phyloP scores from a whole-genome alignment of 805 yeast genomes.

The Nakazawaea populi region DNA sequence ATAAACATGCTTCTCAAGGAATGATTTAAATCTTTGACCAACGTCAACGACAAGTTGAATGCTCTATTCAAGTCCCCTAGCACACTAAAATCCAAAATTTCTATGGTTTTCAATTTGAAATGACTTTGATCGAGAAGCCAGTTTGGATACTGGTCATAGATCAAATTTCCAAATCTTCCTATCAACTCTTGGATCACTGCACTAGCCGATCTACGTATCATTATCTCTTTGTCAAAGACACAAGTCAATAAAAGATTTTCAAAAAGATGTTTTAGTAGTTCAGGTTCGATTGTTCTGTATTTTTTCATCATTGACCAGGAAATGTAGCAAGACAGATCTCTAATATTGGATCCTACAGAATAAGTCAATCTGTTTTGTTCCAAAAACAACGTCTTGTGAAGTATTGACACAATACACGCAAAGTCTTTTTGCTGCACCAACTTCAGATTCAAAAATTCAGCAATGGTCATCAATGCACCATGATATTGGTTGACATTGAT shows the following conservation, averaged over 20 bases:
- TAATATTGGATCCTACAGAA: conserved; percentile 58
- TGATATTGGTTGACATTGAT: conserved; percentile 44
- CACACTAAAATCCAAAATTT: conserved; percentile 46
- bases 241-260: conserved; percentile 42
- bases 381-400: conserved; percentile 44
- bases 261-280: conserved; percentile 18
- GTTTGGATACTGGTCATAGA: conserved; percentile 21
- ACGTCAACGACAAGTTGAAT: conserved; percentile 19
- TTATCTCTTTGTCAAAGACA: conserved; percentile 68
- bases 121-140: conserved; percentile 20
- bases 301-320: conserved; percentile 70
- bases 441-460: conserved; percentile 32
- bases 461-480: conserved; percentile 52
- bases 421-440: conserved; percentile 16
- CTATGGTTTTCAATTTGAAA: conserved; percentile 46
- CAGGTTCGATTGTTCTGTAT: conserved; percentile 17
- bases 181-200: conserved; percentile 84
- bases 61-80: conserved; percentile 38
- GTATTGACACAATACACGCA: conserved; percentile 27
- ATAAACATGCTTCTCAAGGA: conserved; percentile 21
- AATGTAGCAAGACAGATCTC: conserved; percentile 82
- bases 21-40: conserved; percentile 12
- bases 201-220: conserved; percentile 73
- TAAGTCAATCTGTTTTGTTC: conserved; percentile 49
- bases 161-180: conserved; percentile 59